These are phyloP conservation scores for Aspergillus neoniger DNA, from an alignment of 2,329 filamentous ascomycete genomes.

Conservation along the genomic window DNA sequence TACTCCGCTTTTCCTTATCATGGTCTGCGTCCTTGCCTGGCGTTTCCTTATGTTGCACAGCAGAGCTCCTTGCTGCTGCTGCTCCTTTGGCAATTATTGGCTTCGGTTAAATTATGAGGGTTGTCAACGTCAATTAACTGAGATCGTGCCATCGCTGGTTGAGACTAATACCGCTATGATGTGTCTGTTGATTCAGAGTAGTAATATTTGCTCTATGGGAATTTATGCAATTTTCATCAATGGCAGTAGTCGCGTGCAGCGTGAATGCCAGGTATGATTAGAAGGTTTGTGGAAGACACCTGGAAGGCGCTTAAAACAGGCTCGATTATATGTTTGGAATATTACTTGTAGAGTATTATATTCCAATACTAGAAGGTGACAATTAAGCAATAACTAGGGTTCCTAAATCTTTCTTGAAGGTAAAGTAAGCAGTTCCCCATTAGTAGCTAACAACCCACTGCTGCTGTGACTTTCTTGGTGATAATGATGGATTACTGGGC, in stretches of 20 bases:
- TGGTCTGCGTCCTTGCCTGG: background rate
- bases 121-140: background rate
- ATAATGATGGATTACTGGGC: no score
- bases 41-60: background rate
- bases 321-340: no score
- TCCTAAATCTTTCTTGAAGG: no score
- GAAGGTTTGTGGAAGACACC: background rate
- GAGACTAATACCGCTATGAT: background rate
- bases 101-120: background rate
- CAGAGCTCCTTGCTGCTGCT: background rate
- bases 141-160: background rate
- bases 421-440: no score
- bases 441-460: no score
- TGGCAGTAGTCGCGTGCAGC: background rate
- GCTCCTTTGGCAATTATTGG: background rate
- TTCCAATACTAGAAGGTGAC: no score
- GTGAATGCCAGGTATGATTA: background rate
- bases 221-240: background rate
- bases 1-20: background rate
- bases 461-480: no score
- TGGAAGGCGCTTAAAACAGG: background rate
- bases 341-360: no score
- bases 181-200: background rate
- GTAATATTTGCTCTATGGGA: background rate
- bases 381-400: no score